These are phyloP conservation scores for Colletotrichum trifolii DNA, from an alignment of 2,329 filamentous ascomycete species.

Conservation along the genomic window DNA sequence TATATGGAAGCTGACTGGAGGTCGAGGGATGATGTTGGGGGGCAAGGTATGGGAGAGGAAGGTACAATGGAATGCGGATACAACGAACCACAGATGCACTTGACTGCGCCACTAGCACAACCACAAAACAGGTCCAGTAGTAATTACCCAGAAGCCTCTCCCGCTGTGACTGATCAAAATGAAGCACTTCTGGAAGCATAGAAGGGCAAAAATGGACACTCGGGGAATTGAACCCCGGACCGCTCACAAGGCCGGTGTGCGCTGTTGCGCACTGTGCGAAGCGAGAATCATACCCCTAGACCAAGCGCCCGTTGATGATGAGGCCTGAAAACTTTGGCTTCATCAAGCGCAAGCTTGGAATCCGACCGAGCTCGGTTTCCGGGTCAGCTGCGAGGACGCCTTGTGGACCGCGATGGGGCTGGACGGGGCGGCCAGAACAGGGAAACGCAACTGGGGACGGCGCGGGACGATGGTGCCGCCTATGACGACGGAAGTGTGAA, in stretches of 20 bases:
- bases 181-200: too few relatives aligned
- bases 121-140: too few relatives aligned
- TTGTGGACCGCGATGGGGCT: constrained; percentile 7
- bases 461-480: constrained; percentile 13
- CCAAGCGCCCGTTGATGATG: constrained; percentile 17
- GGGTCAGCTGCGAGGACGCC: not conserved
- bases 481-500: constrained; percentile 23
- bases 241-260: constrained; percentile 15
- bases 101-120: too few relatives aligned
- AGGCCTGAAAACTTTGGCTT: fast-evolving
- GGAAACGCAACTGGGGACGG: not conserved
- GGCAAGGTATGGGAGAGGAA: too few relatives aligned
- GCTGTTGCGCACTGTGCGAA: constrained; percentile 12
- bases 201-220: constrained; percentile 22
- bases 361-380: not conserved
- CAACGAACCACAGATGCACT: too few relatives aligned
- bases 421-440: constrained; percentile 11
- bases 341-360: fast-evolving
- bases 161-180: too few relatives aligned
- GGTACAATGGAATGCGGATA: too few relatives aligned
- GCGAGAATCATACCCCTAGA: constrained; percentile 36
- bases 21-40: too few relatives aligned
- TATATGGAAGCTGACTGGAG: too few relatives aligned
- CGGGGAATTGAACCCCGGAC: constrained; percentile 35
- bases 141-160: too few relatives aligned